phyloP scores from a whole-genome alignment of 768 basidiomycete species.

The Leccinum obscurum region DNA sequence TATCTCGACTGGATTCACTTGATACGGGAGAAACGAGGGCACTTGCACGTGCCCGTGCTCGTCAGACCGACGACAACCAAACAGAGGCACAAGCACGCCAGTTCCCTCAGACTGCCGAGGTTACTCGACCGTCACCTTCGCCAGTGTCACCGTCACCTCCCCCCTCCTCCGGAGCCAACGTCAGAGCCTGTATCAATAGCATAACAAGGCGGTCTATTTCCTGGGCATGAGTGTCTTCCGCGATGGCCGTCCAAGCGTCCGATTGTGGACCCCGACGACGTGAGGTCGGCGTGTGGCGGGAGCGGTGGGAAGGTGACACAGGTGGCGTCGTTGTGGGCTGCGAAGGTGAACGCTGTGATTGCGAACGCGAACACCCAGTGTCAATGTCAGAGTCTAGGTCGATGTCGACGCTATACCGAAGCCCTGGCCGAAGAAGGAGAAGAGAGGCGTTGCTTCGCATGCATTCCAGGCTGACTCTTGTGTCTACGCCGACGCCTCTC shows the following conservation, averaged over 20 bases:
- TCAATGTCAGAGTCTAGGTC: not conserved
- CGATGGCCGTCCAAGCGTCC: too few species aligned
- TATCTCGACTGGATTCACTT: slow-evolving; percentile 59
- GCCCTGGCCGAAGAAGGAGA: not conserved
- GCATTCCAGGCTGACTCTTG: too few species aligned
- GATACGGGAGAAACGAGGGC: slow-evolving; percentile 24
- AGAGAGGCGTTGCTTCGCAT: slow-evolving; percentile 7
- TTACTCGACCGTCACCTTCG: too few species aligned
- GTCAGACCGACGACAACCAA: not conserved
- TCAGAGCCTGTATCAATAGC: not conserved
- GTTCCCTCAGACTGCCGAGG: too few species aligned
- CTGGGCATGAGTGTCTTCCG: too few species aligned
- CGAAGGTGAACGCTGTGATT: slow-evolving; percentile 35
- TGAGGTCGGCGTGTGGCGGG: slow-evolving; percentile 77
- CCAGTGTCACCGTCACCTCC: too few species aligned
- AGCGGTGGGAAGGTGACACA: slow-evolving; percentile 52
- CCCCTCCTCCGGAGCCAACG: too few species aligned
- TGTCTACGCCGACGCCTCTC: not conserved
- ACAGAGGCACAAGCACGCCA: too few species aligned
- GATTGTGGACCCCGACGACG: slow-evolving; percentile 51
- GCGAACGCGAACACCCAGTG: not conserved
- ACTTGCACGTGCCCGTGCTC: slow-evolving; percentile 3
- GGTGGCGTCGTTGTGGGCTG: slow-evolving; percentile 42
- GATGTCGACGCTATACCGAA: too few species aligned
- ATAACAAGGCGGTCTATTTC: slow-evolving; percentile 20